These are phyloP conservation scores for Dioscorea zingiberensis DNA, from an alignment of 106 monocot species.

Conservation along the genomic window DNA sequence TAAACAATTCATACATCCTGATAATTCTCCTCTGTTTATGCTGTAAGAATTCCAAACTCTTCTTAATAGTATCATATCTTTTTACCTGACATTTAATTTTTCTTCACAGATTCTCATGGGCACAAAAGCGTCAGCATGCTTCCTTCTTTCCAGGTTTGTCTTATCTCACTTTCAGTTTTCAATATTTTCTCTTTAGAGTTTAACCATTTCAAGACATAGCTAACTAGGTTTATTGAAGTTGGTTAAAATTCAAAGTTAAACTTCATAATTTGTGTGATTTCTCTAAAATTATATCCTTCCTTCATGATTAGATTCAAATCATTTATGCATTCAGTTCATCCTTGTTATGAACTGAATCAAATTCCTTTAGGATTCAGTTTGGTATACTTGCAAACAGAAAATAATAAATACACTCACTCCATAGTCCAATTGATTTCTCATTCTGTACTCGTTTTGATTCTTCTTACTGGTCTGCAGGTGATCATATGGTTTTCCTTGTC, in stretches of 20 bases:
- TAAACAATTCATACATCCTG: not conserved
- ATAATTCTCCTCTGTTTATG: not conserved
- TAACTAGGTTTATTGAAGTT: not conserved
- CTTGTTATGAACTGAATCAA: too few species aligned
- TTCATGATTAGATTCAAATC: too few species aligned
- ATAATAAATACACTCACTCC: too few species aligned
- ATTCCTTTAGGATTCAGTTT: too few species aligned
- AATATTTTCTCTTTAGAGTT: too few species aligned
- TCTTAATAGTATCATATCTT: not conserved
- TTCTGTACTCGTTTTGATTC: too few species aligned
- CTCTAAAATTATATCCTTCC: too few species aligned
- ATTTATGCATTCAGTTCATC: too few species aligned
- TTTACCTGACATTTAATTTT: not conserved
- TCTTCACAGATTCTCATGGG: not conserved
- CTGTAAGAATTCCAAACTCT: not conserved
- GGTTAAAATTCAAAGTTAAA: not conserved
- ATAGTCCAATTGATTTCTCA: too few species aligned
- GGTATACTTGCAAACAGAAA: too few species aligned
- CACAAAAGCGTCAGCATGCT: not conserved
- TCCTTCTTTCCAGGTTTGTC: not conserved
- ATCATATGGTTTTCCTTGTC: conserved; percentile 7
- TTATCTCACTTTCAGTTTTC: not conserved
- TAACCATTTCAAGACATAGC: too few species aligned
- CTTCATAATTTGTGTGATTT: too few species aligned
- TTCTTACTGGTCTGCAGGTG: not conserved